Base-by-base conservation (phyloP, 306 rosid genomes). In the Abrus pulchellus region DNA sequence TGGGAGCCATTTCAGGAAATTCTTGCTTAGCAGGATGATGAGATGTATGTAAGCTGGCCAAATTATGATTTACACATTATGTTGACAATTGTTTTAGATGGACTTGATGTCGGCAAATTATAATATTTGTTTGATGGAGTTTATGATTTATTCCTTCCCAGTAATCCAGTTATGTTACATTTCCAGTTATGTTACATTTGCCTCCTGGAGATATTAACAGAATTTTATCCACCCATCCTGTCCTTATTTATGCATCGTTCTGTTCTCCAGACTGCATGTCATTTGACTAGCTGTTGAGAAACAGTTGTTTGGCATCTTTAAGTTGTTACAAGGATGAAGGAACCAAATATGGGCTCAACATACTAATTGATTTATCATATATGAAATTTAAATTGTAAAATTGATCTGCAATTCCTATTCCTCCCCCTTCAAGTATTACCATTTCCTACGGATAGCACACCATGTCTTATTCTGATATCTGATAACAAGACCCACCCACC, bases 291-390 rank as follows among this genome's bases (percentile, higher is more conserved):
- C 44, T 57, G 62, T 59, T 36, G 41, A 52, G 20, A 33, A 7
- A 76, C n/a, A 59, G 60, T 49, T 66, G 67, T 72, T 66, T 52
- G 59, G 77, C 52, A 56, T 83, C 54, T 73, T 55, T 33, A 27
- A 30, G 36, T 56, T 70, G 8, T 52, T 74, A 32, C 3, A 47
- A 34, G 80, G 34, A 10, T 34, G 43, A 56, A 55, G 80, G 73
- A n/a, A 65, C 55, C 71, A 45, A 72, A 69, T 50, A 49, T 41
- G 10, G 14, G 64, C 38, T 69, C 62, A 61, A 52, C 30, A 28
- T 43, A 11, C 32, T 63, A 28, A 32, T 45, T 63, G 53, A 45
- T 77, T 53, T 68, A 57, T 75, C 36, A 62, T 36, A 50, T 38
- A 54, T 63, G 57, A 80, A 34, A 62, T 61, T 47, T 53, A 60